These are phyloP conservation scores for Arabis alpina DNA, from an alignment of 345 rosid genomes.

Conservation along the genomic window DNA sequence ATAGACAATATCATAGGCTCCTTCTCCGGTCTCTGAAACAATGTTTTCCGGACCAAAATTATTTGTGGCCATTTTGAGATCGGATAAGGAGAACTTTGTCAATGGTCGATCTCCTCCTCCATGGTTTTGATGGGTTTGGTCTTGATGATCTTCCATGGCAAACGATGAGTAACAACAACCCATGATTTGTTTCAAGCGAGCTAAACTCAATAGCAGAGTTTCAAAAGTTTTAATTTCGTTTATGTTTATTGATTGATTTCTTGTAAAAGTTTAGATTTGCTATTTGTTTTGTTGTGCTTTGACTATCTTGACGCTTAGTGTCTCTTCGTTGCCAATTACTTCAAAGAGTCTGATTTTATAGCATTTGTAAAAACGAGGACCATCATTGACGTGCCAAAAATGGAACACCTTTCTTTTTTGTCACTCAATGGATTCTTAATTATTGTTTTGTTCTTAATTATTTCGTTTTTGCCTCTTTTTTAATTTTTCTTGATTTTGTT, in stretches of 20 bases:
- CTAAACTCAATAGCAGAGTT: neutral
- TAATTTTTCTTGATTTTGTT: neutral
- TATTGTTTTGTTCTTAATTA: neutral
- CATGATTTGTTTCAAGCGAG: conserved; percentile 45
- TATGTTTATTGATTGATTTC: neutral
- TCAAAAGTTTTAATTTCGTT: conserved; percentile 9
- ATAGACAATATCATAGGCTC: conserved; percentile 53
- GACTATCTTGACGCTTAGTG: conserved; percentile 24
- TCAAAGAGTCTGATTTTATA: conserved; percentile 6
- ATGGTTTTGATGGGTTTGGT: conserved; percentile 27
- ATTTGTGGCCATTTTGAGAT: conserved; percentile 62
- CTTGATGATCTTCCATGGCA: conserved; percentile 39
- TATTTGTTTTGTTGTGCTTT: conserved; percentile 22
- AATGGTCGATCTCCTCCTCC: conserved; percentile 45
- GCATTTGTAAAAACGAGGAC: conserved; percentile 19
- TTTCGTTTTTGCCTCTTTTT: no score
- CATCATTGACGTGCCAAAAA: conserved; percentile 24
- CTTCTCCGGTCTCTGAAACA: conserved; percentile 59
- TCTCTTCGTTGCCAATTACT: conserved; percentile 28
- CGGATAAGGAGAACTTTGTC: conserved; percentile 57
- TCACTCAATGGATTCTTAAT: neutral
- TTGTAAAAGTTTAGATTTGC: neutral
- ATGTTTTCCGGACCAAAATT: conserved; percentile 60
- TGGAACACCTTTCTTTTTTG: conserved; percentile 13
- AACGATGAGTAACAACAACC: conserved; percentile 74